A percentile compares a stretch with the other conserved stretches of the same genome.
Conservation (phyloP, 1,139 yeast species). For the Yamadazyma kanchanaburiensis region DNA sequence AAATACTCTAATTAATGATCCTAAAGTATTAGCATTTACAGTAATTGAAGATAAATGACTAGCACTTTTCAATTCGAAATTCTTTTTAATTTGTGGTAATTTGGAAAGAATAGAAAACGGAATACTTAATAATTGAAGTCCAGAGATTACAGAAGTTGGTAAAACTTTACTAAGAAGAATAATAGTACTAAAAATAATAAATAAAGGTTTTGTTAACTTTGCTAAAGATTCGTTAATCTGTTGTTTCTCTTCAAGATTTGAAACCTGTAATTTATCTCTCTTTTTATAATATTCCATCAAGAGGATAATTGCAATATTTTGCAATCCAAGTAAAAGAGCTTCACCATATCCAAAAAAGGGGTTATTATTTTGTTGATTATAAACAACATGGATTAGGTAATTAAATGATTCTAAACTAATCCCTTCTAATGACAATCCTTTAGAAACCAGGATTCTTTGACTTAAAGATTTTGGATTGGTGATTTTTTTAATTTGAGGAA, state of each 20-base stretch:
- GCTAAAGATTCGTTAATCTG: slow-evolving; percentile 15
- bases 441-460: slow-evolving; percentile 30
- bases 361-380: slow-evolving; percentile 34
- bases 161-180: slow-evolving; percentile 31
- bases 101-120: slow-evolving; percentile 54
- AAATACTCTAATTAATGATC: slow-evolving; percentile 54
- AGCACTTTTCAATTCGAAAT: slow-evolving; percentile 47
- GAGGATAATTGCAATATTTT: slow-evolving; percentile 35
- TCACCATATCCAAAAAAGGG: slow-evolving; percentile 44
- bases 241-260: slow-evolving; percentile 16
- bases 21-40: slow-evolving; percentile 52
- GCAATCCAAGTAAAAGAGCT: slow-evolving; percentile 37
- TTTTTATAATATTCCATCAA: slow-evolving; percentile 34
- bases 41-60: slow-evolving; percentile 53
- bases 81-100: slow-evolving; percentile 53
- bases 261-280: slow-evolving; percentile 12
- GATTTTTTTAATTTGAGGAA: slow-evolving; percentile 44
- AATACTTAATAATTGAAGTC: slow-evolving; percentile 48
- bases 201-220: slow-evolving; percentile 25
- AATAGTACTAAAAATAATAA: slow-evolving; percentile 23
- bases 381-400: slow-evolving; percentile 40
- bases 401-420: slow-evolving; percentile 37
- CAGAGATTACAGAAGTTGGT: slow-evolving; percentile 26
- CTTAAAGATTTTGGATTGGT: slow-evolving; percentile 24
- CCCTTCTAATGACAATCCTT: slow-evolving; percentile 38